A percentile compares a stretch with the other conserved stretches of the same genome.
phyloP scores from a whole-genome alignment of 75 land plant species.

The Pinus taeda region DNA sequence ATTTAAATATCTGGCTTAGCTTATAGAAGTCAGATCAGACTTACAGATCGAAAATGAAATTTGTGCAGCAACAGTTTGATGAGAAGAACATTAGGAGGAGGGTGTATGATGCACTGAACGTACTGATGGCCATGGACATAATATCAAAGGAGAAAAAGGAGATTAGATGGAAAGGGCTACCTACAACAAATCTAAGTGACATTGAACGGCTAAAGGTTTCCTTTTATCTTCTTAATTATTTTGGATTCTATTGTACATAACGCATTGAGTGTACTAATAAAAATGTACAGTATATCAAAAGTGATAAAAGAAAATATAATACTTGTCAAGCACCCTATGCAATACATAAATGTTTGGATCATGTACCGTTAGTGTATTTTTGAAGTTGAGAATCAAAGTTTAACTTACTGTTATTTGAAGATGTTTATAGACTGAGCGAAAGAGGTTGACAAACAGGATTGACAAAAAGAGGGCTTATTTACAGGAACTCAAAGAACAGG shows the following conservation, averaged over 20 bases:
- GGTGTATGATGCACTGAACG: conserved; percentile 71
- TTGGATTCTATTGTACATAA: background rate
- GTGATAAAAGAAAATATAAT: background rate
- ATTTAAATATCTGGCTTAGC: background rate
- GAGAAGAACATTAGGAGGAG: conserved; percentile 70
- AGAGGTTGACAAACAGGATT: conserved; percentile 16
- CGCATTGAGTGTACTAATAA: background rate
- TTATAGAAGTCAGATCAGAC: conserved; percentile 1
- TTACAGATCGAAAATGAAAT: background rate
- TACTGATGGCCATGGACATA: conserved; percentile 64
- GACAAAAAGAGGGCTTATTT: conserved; percentile 28
- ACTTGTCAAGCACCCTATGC: background rate
- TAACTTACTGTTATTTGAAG: background rate
- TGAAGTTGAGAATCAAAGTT: background rate
- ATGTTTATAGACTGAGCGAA: conserved; percentile 21
- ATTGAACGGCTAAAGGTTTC: conserved; percentile 50
- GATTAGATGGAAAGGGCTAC: conserved; percentile 64
- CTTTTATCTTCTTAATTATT: conserved; percentile 5
- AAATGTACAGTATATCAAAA: background rate
- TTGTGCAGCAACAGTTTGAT: conserved; percentile 60
- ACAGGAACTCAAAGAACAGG: conserved; percentile 34
- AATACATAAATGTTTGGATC: background rate
- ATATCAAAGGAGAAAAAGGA: conserved; percentile 67
- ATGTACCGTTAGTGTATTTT: background rate
- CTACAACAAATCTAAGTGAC: conserved; percentile 32